Percentiles rank a stretch among this genome's conserved stretches.
Conservation (phyloP, 2,329 filamentous ascomycete genomes). For the Fusarium protoensiforme region DNA sequence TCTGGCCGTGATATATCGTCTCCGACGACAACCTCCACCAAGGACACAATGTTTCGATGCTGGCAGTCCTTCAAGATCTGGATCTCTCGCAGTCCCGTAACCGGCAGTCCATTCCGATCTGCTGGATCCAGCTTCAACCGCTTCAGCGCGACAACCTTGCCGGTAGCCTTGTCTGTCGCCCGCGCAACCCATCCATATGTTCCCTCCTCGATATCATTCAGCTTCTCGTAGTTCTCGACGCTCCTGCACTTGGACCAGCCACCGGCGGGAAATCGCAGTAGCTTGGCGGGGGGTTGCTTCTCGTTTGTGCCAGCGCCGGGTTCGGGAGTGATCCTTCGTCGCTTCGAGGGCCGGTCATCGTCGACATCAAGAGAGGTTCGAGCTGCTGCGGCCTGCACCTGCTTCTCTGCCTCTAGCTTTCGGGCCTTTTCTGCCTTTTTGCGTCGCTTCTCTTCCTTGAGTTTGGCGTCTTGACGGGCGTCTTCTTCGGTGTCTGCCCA, state of each 20-base stretch:
- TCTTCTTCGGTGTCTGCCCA: conserved; percentile 92
- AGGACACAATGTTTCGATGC: conserved; percentile 83
- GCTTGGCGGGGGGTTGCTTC: conserved; percentile 53
- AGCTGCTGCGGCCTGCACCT: conserved; percentile 47
- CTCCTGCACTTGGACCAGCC: conserved; percentile 78
- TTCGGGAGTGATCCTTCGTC: conserved; percentile 67
- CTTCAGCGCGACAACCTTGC: conserved; percentile 90
- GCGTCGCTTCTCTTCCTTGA: conserved; percentile 90
- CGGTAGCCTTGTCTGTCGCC: conserved; percentile 78
- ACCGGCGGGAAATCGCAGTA: conserved; percentile 77
- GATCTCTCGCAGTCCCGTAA: conserved; percentile 94
- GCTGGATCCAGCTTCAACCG: conserved; percentile 87
- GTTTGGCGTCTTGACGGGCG: conserved; percentile 75
- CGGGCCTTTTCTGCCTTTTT: conserved; percentile 85
- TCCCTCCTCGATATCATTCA: conserved; percentile 98
- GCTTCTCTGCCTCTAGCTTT: conserved; percentile 64
- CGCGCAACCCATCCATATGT: conserved; percentile 95
- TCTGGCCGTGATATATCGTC: conserved; percentile 65
- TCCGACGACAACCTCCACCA: conserved; percentile 87
- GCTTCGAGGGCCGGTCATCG: conserved; percentile 66
- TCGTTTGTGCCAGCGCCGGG: conserved; percentile 39
- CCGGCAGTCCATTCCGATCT: conserved; percentile 81
- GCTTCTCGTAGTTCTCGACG: conserved; percentile 87
- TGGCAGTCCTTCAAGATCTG: conserved; percentile 85
- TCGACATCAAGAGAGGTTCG: conserved; percentile 17